Evolutionary conservation across 768 basidiomycete genomes (phyloP).

Genomic region (Omphalotus guepiniiformis): DNA sequence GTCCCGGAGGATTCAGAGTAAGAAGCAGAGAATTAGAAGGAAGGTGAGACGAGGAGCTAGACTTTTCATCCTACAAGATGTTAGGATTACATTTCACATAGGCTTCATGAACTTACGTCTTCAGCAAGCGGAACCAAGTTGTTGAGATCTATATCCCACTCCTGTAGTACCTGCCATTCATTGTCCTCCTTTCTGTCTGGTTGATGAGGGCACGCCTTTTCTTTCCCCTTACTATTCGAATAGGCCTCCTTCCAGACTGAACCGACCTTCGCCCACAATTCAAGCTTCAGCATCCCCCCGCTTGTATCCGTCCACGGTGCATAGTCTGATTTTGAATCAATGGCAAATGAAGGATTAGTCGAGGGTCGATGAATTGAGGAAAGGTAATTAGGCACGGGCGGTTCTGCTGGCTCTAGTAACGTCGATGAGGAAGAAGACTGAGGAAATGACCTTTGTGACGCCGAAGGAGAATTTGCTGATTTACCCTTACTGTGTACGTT

Average conservation of each 20-base stretch:
- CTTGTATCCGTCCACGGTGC: constrained; percentile 51
- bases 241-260: constrained; percentile 14
- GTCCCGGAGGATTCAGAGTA: constrained; percentile 55
- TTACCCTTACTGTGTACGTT: constrained; percentile 17
- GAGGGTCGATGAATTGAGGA: constrained; percentile 80
- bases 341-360: constrained; percentile 71
- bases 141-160: constrained; percentile 61
- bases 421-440: constrained; percentile 10
- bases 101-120: constrained; percentile 44
- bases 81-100: no score
- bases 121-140: constrained; percentile 55
- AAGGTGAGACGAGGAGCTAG: constrained; percentile 39
- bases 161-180: constrained; percentile 63
- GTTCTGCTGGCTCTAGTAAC: background rate
- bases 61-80: constrained; percentile 25
- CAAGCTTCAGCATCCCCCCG: constrained; percentile 47
- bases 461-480: constrained; percentile 9
- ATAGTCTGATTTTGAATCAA: constrained; percentile 57
- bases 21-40: constrained; percentile 75
- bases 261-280: constrained; percentile 53
- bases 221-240: constrained; percentile 34
- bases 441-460: constrained; percentile 21
- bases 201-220: constrained; percentile 27
- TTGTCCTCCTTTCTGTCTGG: background rate
- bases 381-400: constrained; percentile 54